Evolutionary conservation across 495 filamentous ascomycete species (phyloP).

Genomic region (Hypoxylon fuscum): DNA sequence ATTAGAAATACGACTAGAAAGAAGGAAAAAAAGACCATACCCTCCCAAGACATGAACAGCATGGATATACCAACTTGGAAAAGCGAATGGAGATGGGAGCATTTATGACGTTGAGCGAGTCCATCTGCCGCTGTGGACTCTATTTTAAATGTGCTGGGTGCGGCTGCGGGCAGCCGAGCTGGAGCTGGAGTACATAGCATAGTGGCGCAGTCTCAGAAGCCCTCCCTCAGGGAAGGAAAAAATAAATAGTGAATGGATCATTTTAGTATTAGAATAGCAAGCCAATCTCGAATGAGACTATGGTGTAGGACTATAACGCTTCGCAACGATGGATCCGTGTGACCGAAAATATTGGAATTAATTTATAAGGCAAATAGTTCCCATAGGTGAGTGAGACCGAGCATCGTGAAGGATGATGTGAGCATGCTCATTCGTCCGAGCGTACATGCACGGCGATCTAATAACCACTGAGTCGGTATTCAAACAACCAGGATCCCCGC

Average conservation of each 20-base stretch:
- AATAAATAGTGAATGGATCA: constrained; percentile 23
- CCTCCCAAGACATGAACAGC: constrained; percentile 12
- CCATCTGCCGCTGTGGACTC: constrained; percentile 25
- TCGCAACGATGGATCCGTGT: constrained; percentile 19
- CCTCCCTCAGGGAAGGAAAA: constrained; percentile 6
- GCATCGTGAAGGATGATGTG: constrained; percentile 23
- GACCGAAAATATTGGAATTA: constrained; percentile 33
- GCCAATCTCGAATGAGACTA: constrained; percentile 2
- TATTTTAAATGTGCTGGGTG: constrained; percentile 7
- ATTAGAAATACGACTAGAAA: constrained; percentile 13
- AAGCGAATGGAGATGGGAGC: constrained; percentile 16
- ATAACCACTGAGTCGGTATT: constrained; percentile 35
- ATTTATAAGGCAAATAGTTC: constrained; percentile 17
- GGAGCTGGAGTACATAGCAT: constrained; percentile 20
- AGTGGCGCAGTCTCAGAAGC: constrained; percentile 32
- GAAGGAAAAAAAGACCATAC: constrained; percentile 8
- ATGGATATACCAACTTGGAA: constrained; percentile 21
- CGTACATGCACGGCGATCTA: constrained; percentile 39
- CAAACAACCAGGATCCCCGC: neutral
- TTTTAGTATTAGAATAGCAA: constrained; percentile 27
- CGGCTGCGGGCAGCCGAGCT: constrained; percentile 22
- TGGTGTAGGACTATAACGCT: neutral
- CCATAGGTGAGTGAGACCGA: constrained; percentile 15
- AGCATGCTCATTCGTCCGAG: constrained; percentile 27
- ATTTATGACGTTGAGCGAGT: constrained; percentile 36